These are phyloP conservation scores for Scutellaria galericulata DNA, from an alignment of 257 asterid genomes.

Conservation along the genomic window DNA sequence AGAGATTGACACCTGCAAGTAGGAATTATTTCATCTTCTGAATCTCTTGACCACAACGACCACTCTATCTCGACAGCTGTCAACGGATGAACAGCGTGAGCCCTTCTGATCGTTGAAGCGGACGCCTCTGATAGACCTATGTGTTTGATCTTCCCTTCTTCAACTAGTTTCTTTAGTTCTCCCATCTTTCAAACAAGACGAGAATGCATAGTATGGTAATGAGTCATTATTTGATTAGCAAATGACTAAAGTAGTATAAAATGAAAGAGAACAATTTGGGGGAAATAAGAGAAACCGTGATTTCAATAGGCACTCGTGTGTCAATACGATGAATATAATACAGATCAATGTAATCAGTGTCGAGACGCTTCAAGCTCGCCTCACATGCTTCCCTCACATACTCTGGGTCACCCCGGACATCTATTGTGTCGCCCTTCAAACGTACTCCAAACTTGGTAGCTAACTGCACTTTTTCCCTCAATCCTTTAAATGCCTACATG, in stretches of 20 bases:
- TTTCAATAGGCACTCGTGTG: constrained; percentile 42
- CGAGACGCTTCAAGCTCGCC: constrained; percentile 44
- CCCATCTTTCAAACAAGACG: constrained; percentile 40
- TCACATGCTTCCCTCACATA: constrained; percentile 45
- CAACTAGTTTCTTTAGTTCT: constrained; percentile 58
- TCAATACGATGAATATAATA: constrained; percentile 46
- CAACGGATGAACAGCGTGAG: constrained; percentile 64
- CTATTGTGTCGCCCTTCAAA: constrained; percentile 15
- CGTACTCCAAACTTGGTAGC: constrained; percentile 41
- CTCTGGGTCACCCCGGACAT: constrained; percentile 38
- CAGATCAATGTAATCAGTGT: constrained; percentile 42
- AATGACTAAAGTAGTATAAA: neutral
- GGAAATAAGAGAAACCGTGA: constrained; percentile 37
- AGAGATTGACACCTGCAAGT: constrained; percentile 53
- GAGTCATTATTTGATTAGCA: neutral
- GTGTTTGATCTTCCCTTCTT: constrained; percentile 64
- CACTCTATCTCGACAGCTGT: constrained; percentile 63
- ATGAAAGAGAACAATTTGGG: neutral
- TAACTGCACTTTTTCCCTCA: constrained; percentile 41
- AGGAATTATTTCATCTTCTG: constrained; percentile 56
- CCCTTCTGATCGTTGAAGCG: constrained; percentile 62
- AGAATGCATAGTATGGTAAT: too few relatives aligned
- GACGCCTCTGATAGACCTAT: constrained; percentile 66
- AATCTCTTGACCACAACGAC: constrained; percentile 65
- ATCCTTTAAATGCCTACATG: constrained; percentile 40